phyloP scores from a whole-genome alignment of 106 monocot species.

The Allium cepa region DNA sequence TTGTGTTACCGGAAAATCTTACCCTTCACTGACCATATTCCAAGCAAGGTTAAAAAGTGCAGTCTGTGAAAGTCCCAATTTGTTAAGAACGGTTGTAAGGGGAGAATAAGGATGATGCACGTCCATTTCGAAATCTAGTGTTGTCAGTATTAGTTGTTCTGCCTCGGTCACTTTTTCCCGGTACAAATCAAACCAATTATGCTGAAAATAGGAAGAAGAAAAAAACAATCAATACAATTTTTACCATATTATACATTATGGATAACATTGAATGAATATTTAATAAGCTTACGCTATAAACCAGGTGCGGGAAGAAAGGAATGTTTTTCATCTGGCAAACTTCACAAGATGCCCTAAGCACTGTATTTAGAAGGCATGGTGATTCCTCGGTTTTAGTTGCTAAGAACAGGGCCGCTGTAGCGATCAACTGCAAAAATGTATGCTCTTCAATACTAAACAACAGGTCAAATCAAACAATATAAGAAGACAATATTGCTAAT shows the following conservation, averaged over 20 bases:
- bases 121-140: constrained; percentile 88
- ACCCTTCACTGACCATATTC: constrained; percentile 90
- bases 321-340: constrained; percentile 54
- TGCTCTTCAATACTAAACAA: constrained; percentile 2
- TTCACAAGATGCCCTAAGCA: constrained; percentile 67
- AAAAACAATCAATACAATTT: constrained; percentile 1
- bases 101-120: constrained; percentile 82
- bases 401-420: constrained; percentile 82
- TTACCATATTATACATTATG: too few relatives aligned
- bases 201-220: constrained; percentile 13
- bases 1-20: constrained; percentile 11
- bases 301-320: constrained; percentile 36
- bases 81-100: constrained; percentile 61
- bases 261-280: not conserved
- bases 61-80: constrained; percentile 76
- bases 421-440: constrained; percentile 58
- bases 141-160: constrained; percentile 79
- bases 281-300: constrained; percentile 40
- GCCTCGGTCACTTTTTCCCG: constrained; percentile 60
- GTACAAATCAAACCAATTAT: constrained; percentile 87
- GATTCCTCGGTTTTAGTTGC: constrained; percentile 90
- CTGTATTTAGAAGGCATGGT: constrained; percentile 62
- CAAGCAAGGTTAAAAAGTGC: constrained; percentile 62
- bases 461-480: not conserved
- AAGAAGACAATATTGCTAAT: too few relatives aligned